Evolutionary conservation across 768 basidiomycete species (phyloP), one percentile per base, ranked within the genome.

Genomic region (button mushroom (Agaricus bisporus)): DNA sequence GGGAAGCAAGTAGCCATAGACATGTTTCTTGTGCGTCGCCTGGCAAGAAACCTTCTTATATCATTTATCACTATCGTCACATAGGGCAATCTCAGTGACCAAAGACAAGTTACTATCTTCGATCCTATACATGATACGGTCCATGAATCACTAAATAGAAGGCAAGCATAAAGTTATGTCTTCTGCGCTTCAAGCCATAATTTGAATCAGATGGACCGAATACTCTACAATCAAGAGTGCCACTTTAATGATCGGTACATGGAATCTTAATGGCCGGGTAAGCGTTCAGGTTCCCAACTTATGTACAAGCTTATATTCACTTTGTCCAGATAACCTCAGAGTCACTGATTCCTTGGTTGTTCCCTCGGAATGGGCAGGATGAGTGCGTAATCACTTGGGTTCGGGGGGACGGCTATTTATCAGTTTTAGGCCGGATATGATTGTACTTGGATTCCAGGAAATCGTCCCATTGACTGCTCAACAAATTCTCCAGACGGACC

Each of bases 381-480:
- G 28, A 53, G 51, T 49, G 14, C 43, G 41, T 41, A 9, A 51
- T 28, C 58, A 58, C 32, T 56, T 56, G 43, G 56, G 62, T 14
- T 55, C 55, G 62, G 57, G 52, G 58, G 41, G 38, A 58, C 14
- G 53, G 17, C 15, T 45, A 6, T 35, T 36, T 17, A 50, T 51
- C 39, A 17, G 41, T 53, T 49, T 20, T 43, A 90, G 89, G 41
- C 93, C 94, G 5, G 94, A 98, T 63, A 83, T 98, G 57, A 86
- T 95, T 64, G 85, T 85, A 18, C 74, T 98, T 26, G 91, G 90
- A 2, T 97, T 98, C 65, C 95, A 99, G 68, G 97, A 99, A 68
- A 94, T 99, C 49, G 97, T 99, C 0, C 93, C 94, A 4, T 78
- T 99, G 44, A 98, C 92, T n/a, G 92, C 97, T 2, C 92, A 95